Conservation (phyloP, 352 stramenopile species). For the Phytophthora boehmeriae region DNA sequence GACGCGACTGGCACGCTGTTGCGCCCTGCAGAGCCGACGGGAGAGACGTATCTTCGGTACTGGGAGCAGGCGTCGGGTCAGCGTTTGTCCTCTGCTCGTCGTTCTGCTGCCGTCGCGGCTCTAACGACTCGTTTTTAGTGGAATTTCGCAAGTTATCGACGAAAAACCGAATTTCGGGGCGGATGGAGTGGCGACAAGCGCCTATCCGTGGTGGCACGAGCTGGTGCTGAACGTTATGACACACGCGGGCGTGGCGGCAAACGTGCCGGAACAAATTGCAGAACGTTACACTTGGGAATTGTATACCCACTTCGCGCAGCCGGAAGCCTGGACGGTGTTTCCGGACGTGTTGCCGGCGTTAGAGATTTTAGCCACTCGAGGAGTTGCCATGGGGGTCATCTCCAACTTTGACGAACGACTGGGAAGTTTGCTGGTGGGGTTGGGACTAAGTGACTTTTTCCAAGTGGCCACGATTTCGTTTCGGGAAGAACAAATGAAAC, state of each 20-base stretch:
- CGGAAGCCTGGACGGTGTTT: conserved; percentile 68
- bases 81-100: conserved; percentile 31
- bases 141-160: conserved; percentile 43
- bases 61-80: conserved; percentile 39
- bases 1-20: conserved; percentile 81
- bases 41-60: conserved; percentile 54
- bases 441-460: conserved; percentile 56
- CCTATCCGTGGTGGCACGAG: conserved; percentile 60
- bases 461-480: conserved; percentile 70
- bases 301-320: conserved; percentile 58
- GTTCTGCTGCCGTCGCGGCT: conserved; percentile 16
- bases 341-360: conserved; percentile 52
- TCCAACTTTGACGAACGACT: conserved; percentile 86
- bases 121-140: conserved; percentile 42
- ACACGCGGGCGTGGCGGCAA: conserved; percentile 14
- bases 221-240: conserved; percentile 58
- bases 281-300: conserved; percentile 50
- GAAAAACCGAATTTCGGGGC: conserved; percentile 59
- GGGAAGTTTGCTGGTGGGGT: conserved; percentile 39
- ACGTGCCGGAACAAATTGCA: conserved; percentile 22
- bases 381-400: conserved; percentile 60
- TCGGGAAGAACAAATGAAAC: conserved; percentile 51
- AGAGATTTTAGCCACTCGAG: conserved; percentile 25
- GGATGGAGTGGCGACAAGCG: conserved; percentile 14
- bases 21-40: conserved; percentile 46